phyloP scores from a whole-genome alignment of 2,329 filamentous ascomycete species.

The Aspergillus ustus region DNA sequence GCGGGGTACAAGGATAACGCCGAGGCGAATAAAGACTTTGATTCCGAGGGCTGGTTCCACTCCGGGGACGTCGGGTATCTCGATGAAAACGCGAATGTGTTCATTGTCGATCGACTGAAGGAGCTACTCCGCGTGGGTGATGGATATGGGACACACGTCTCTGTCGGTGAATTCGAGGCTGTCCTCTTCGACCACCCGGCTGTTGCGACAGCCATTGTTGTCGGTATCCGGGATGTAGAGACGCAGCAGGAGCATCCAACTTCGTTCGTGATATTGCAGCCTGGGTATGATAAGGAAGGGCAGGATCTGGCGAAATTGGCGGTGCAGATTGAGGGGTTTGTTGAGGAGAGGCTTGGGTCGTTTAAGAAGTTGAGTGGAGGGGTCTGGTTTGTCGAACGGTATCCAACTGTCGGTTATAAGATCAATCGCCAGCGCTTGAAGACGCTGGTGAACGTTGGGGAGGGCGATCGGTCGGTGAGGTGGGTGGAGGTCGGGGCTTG shows the following conservation, averaged over 20 bases:
- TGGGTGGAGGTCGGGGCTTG: neutral
- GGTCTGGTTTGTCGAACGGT: slow-evolving; percentile 18
- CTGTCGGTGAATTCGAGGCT: slow-evolving; percentile 40
- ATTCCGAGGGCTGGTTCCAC: slow-evolving; percentile 30
- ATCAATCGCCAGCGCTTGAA: slow-evolving; percentile 13
- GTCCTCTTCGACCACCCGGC: slow-evolving; percentile 35
- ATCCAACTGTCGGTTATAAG: slow-evolving; percentile 22
- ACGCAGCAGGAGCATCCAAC: slow-evolving; percentile 22
- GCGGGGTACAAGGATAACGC: slow-evolving; percentile 28
- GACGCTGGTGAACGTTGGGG: neutral
- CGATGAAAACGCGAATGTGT: slow-evolving; percentile 29
- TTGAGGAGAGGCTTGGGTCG: slow-evolving; percentile 15
- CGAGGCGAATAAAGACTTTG: slow-evolving; percentile 24
- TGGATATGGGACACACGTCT: slow-evolving; percentile 41
- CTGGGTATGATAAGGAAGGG: slow-evolving; percentile 3
- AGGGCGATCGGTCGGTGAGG: neutral
- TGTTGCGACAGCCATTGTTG: slow-evolving; percentile 39
- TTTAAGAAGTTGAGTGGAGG: slow-evolving; percentile 22
- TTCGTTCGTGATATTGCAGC: slow-evolving; percentile 25
- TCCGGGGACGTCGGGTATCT: slow-evolving; percentile 30
- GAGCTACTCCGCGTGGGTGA: slow-evolving; percentile 42
- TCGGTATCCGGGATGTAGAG: slow-evolving; percentile 24
- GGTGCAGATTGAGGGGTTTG: slow-evolving; percentile 17
- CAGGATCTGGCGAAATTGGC: neutral
- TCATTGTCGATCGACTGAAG: slow-evolving; percentile 29